A percentile compares a stretch with the other conserved stretches of the same genome.
These are phyloP conservation scores for Kazachstania taianensis DNA, from an alignment of 805 yeast genomes.

Conservation along the genomic window DNA sequence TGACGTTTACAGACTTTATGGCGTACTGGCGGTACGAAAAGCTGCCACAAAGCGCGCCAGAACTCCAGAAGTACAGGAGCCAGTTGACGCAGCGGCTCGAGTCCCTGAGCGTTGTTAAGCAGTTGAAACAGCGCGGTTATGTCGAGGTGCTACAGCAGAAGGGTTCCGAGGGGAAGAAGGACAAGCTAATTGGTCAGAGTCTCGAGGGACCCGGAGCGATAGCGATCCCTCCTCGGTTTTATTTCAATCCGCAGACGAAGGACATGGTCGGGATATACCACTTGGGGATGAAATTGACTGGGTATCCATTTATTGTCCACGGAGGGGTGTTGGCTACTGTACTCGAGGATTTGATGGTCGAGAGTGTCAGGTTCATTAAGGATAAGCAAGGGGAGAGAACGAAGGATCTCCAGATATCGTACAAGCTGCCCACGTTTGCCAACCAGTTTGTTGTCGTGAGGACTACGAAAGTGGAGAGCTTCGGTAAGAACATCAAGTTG, in stretches of 20 bases:
- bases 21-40: conserved; percentile 28
- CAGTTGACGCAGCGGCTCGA: conserved; percentile 39
- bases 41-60: conserved; percentile 22
- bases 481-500: conserved; percentile 29
- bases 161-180: neutral
- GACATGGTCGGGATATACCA: conserved; percentile 63
- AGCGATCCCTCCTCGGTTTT: conserved; percentile 61
- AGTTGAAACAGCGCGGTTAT: conserved; percentile 33
- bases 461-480: conserved; percentile 33
- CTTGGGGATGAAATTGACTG: conserved; percentile 68
- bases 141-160: conserved; percentile 25
- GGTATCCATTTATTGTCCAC: conserved; percentile 79
- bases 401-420: conserved; percentile 36
- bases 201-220: conserved; percentile 71
- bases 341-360: conserved; percentile 64
- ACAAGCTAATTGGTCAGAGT: conserved; percentile 36
- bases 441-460: conserved; percentile 64
- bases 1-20: conserved; percentile 28
- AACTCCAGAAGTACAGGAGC: conserved; percentile 22
- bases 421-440: conserved; percentile 66
- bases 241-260: conserved; percentile 43
- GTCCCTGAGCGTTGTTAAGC: conserved; percentile 41
- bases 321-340: conserved; percentile 83
- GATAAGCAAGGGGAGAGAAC: conserved; percentile 26
- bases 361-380: conserved; percentile 35